These are phyloP conservation scores for Manihot esculenta DNA, from an alignment of 441 rosid genomes.

Conservation along the genomic window DNA sequence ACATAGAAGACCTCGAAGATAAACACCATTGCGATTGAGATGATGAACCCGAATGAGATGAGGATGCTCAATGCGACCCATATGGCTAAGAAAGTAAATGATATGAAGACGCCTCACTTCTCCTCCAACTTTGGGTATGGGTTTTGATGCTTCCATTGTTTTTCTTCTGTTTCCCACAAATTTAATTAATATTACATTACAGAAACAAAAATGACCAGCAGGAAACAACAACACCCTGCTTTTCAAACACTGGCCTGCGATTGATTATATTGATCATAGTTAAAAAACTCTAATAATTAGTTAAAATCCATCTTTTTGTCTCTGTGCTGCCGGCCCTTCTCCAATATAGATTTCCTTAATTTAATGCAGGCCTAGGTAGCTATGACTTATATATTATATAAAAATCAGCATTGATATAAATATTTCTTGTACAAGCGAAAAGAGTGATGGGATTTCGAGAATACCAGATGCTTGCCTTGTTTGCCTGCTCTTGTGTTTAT, in stretches of 20 bases:
- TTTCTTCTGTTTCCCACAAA: constrained; percentile 12
- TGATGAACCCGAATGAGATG: constrained; percentile 67
- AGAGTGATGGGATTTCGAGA: constrained; percentile 11
- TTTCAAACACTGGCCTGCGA: constrained; percentile 1
- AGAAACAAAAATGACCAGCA: background rate
- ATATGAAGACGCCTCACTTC: constrained; percentile 60
- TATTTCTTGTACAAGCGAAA: background rate
- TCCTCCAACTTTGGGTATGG: constrained; percentile 29
- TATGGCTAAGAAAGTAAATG: constrained; percentile 56
- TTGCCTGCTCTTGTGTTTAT: background rate
- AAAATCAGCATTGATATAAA: background rate
- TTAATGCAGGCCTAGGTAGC: constrained; percentile 24
- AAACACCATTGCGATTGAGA: constrained; percentile 46
- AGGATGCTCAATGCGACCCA: constrained; percentile 60
- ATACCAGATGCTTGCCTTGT: background rate
- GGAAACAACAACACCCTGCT: constrained; percentile 9
- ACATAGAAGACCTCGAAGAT: constrained; percentile 48
- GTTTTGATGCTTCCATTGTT: constrained; percentile 26
- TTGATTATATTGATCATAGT: no score
- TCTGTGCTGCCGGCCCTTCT: constrained; percentile 33
- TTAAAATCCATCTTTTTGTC: constrained; percentile 17
- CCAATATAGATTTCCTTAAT: background rate
- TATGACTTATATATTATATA: background rate
- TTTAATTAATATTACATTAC: no score
- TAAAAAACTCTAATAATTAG: no score